A percentile compares a stretch with the other conserved stretches of the same genome.
These are phyloP conservation scores for Austroboletus niveus DNA, from an alignment of 1,284 basidiomycete species.

Conservation along the genomic window DNA sequence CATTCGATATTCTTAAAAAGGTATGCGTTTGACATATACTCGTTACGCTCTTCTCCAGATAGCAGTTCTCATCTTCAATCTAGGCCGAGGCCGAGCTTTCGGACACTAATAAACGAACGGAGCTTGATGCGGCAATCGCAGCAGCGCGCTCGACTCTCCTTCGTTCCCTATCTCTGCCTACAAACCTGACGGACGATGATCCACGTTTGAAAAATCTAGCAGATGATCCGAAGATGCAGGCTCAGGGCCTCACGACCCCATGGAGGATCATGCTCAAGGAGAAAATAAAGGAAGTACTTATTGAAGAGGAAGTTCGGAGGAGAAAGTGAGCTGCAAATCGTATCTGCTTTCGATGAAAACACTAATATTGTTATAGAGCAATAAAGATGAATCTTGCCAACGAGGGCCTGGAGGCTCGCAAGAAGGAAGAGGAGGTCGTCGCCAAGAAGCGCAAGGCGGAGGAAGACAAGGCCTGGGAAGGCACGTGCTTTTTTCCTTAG, in stretches of 20 bases:
- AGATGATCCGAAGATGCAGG: slow-evolving; percentile 33
- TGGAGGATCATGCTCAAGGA: slow-evolving; percentile 63
- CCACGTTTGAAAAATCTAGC: slow-evolving; percentile 49
- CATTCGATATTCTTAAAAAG: slow-evolving; percentile 84
- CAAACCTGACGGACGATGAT: slow-evolving; percentile 55
- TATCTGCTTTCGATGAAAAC: slow-evolving; percentile 4
- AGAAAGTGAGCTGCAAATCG: slow-evolving; percentile 57
- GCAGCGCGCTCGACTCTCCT: slow-evolving; percentile 66
- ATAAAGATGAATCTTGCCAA: slow-evolving; percentile 85
- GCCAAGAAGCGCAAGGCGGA: slow-evolving; percentile 77
- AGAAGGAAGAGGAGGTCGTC: slow-evolving; percentile 78
- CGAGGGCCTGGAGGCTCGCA: slow-evolving; percentile 78
- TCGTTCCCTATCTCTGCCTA: slow-evolving; percentile 57
- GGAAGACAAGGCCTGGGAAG: slow-evolving; percentile 81
- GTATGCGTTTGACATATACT: slow-evolving; percentile 35
- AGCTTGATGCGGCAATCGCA: slow-evolving; percentile 73
- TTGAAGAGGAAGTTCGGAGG: slow-evolving; percentile 78
- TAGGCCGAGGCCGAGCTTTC: slow-evolving; percentile 80
- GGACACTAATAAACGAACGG: slow-evolving; percentile 70
- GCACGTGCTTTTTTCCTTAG: slow-evolving; percentile 40
- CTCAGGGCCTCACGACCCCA: slow-evolving; percentile 42
- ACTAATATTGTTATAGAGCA: slow-evolving; percentile 46
- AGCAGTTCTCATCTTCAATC: neutral
- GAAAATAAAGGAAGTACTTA: slow-evolving; percentile 74
- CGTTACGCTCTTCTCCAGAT: too few relatives aligned